Percentiles rank a stretch among this genome's conserved stretches.
phyloP scores from a whole-genome alignment of 495 filamentous ascomycete species.

The Talaromyces nanjingensis region DNA sequence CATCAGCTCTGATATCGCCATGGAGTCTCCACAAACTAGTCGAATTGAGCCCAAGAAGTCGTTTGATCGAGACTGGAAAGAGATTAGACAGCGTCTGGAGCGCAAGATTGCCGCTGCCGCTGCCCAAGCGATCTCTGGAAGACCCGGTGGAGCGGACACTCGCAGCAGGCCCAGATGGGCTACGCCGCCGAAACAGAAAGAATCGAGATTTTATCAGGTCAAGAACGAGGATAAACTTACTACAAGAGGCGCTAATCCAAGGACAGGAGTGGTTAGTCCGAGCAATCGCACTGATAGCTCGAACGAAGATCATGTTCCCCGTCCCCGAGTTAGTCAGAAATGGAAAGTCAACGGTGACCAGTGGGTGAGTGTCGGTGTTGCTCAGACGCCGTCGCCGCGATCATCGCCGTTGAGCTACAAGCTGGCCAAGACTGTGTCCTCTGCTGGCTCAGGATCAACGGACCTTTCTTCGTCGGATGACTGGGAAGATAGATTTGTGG shows the following conservation, averaged over 20 bases:
- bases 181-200: constrained; percentile 6
- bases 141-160: constrained; percentile 5
- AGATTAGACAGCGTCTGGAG: constrained; percentile 9
- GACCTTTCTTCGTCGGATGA: constrained; percentile 5
- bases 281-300: constrained; percentile 15
- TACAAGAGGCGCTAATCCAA: constrained; percentile 18
- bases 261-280: constrained; percentile 25
- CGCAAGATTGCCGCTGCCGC: constrained; percentile 9
- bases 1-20: not conserved
- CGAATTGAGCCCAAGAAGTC: constrained; percentile 5
- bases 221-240: constrained; percentile 16
- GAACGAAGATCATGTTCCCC: constrained; percentile 6
- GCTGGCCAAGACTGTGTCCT: constrained; percentile 2
- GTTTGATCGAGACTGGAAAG: constrained; percentile 9
- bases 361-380: constrained; percentile 14
- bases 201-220: constrained; percentile 1
- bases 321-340: constrained; percentile 16
- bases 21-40: not conserved
- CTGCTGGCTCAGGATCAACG: constrained; percentile 5
- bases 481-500: constrained; percentile 41
- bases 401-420: constrained; percentile 10
- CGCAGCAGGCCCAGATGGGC: constrained; percentile 9
- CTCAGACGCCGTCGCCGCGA: constrained; percentile 15
- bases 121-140: constrained; percentile 6
- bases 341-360: constrained; percentile 21